A percentile compares a stretch with the other conserved stretches of the same genome.
phyloP scores from a whole-genome alignment of 257 asterid species.

The Nicotiana knightiana region DNA sequence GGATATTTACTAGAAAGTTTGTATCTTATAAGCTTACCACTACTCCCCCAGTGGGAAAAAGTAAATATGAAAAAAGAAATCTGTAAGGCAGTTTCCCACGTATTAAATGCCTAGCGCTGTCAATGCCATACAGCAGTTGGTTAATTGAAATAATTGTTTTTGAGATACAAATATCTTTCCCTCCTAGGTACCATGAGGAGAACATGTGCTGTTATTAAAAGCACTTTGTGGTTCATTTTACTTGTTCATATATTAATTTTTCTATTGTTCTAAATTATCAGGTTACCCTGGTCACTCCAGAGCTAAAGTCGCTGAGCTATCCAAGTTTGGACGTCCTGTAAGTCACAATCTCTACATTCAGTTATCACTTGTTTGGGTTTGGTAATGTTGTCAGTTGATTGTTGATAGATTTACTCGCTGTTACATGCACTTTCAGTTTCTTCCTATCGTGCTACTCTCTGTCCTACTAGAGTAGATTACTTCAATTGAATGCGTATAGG shows the following conservation, averaged over 20 bases:
- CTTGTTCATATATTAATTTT: not conserved
- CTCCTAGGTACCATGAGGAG: not conserved
- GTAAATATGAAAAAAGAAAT: not conserved
- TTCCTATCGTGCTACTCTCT: not conserved
- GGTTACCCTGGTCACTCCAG: slow-evolving; percentile 69
- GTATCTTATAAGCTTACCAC: not conserved
- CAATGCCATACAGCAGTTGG: not conserved
- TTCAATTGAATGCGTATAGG: not conserved
- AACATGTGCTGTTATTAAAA: not conserved
- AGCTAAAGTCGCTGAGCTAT: slow-evolving; percentile 61
- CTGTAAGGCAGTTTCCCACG: not conserved
- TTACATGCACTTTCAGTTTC: not conserved
- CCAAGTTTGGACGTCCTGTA: slow-evolving; percentile 90
- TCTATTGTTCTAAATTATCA: slow-evolving; percentile 7
- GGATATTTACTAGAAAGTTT: not conserved
- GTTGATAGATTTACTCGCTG: not conserved
- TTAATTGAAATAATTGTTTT: not conserved
- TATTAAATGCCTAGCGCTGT: not conserved
- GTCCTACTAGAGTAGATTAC: not conserved
- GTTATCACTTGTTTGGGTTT: slow-evolving; percentile 3
- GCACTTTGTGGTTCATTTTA: not conserved
- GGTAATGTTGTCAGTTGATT: not conserved
- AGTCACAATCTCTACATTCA: slow-evolving; percentile 15
- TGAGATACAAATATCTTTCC: not conserved
- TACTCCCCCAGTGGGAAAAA: not conserved